phyloP scores from a whole-genome alignment of 306 rosid species.

The Corylus americana region DNA sequence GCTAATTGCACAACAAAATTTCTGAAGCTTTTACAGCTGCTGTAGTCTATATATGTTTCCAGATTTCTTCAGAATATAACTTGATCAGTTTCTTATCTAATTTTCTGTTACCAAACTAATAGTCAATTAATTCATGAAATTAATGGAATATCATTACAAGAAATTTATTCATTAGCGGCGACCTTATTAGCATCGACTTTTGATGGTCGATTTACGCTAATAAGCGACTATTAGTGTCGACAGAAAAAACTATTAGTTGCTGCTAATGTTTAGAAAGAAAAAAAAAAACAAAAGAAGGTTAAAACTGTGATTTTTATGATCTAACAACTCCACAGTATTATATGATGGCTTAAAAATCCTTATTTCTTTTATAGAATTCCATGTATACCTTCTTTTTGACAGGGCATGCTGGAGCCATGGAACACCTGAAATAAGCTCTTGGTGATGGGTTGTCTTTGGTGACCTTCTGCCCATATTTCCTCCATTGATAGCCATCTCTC shows the following conservation, averaged over 20 bases:
- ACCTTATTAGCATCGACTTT: no score
- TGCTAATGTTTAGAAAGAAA: no score
- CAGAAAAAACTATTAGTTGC: no score
- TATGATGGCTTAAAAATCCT: background rate
- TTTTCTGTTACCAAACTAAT: no score
- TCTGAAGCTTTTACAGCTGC: background rate
- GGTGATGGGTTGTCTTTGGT: constrained; percentile 77
- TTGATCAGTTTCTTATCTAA: no score
- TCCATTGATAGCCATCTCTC: constrained; percentile 73
- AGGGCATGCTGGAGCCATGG: constrained; percentile 66
- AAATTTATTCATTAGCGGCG: no score
- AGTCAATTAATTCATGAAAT: no score
- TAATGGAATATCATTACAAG: no score
- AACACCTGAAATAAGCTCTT: constrained; percentile 78
- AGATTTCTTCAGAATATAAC: background rate
- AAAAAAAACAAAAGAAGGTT: no score
- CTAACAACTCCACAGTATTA: no score
- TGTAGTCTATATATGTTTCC: background rate
- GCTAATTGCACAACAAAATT: background rate
- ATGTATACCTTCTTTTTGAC: constrained; percentile 71
- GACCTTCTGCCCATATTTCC: constrained; percentile 83
- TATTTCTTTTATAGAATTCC: background rate
- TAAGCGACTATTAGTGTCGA: no score
- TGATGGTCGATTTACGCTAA: no score
- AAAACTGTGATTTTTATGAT: background rate